These are phyloP conservation scores for Pyricularia pennisetigena DNA, from an alignment of 2,329 filamentous ascomycete species.

Conservation along the genomic window DNA sequence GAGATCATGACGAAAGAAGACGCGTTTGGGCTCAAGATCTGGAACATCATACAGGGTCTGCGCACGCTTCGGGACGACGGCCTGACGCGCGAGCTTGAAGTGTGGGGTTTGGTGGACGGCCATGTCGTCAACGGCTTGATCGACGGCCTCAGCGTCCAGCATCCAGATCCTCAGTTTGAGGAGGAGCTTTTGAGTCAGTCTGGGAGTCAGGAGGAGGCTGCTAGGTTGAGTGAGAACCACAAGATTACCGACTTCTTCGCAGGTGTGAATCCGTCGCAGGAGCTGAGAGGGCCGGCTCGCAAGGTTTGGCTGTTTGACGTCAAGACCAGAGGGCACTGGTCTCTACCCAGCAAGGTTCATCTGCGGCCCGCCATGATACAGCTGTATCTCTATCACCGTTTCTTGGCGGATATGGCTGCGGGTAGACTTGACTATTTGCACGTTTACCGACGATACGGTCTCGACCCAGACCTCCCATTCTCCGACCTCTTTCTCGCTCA, in stretches of 20 bases:
- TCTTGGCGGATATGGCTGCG: slow-evolving; percentile 67
- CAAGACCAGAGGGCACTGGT: slow-evolving; percentile 66
- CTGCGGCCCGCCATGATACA: slow-evolving; percentile 75
- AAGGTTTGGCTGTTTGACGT: slow-evolving; percentile 72
- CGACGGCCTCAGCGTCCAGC: slow-evolving; percentile 70
- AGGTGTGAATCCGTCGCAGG: slow-evolving; percentile 1
- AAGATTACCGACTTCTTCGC: slow-evolving; percentile 13
- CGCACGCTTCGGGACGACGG: slow-evolving; percentile 62
- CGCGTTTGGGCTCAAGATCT: slow-evolving; percentile 69
- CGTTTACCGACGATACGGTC: slow-evolving; percentile 61
- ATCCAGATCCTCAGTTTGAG: slow-evolving; percentile 65
- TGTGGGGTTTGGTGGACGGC: slow-evolving; percentile 79
- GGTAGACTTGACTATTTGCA: slow-evolving; percentile 59
- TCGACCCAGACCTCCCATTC: slow-evolving; percentile 57
- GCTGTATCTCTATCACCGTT: slow-evolving; percentile 78
- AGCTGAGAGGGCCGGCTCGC: slow-evolving; percentile 7
- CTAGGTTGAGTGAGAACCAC: neutral
- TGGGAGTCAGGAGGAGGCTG: slow-evolving; percentile 16
- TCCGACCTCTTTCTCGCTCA: slow-evolving; percentile 73
- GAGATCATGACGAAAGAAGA: slow-evolving; percentile 70
- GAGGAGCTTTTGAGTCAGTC: slow-evolving; percentile 36
- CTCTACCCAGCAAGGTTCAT: slow-evolving; percentile 53
- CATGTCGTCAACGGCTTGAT: slow-evolving; percentile 84
- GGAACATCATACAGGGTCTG: slow-evolving; percentile 85
- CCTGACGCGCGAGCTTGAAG: slow-evolving; percentile 64